Evolutionary conservation across 192 early-diverging fungal genomes (phyloP).

Genomic region (Umbelopsis vinacea): DNA sequence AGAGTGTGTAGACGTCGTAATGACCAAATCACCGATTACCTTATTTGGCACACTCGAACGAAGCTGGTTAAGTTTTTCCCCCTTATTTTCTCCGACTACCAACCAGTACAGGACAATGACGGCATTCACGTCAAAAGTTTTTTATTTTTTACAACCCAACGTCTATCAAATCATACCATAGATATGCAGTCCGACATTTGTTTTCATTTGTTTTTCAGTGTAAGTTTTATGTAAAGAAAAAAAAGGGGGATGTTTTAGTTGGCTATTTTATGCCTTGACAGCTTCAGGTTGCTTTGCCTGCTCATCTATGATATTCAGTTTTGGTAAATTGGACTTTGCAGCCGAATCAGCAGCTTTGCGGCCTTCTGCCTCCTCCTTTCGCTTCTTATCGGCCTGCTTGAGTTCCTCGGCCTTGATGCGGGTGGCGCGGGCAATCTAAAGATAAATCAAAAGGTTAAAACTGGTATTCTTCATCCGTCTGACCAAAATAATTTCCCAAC

Average conservation of each 20-base stretch:
- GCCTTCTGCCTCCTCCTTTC: slow-evolving; percentile 45
- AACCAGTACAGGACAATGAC: background rate
- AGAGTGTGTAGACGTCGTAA: background rate
- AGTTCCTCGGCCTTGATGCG: slow-evolving; percentile 54
- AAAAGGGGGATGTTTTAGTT: background rate
- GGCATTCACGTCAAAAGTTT: slow-evolving; percentile 15
- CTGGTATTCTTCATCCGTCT: background rate
- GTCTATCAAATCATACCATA: background rate
- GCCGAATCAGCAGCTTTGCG: slow-evolving; percentile 54
- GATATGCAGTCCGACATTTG: background rate
- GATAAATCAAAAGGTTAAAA: background rate
- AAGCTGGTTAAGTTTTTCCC: background rate
- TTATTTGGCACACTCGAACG: background rate
- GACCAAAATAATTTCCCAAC: background rate
- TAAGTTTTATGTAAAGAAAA: background rate
- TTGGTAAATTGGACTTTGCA: slow-evolving; percentile 54
- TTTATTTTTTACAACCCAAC: no score
- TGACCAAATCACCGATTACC: background rate
- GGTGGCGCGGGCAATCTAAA: slow-evolving; percentile 56
- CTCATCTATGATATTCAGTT: slow-evolving; percentile 56
- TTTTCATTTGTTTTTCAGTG: background rate
- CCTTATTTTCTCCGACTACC: background rate
- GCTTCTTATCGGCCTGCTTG: slow-evolving; percentile 55
- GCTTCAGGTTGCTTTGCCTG: slow-evolving; percentile 42
- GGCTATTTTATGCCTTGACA: slow-evolving; percentile 30